These are phyloP conservation scores for Chlorella sp. DNA, from an alignment of 139 green algal genomes.

Conservation along the genomic window DNA sequence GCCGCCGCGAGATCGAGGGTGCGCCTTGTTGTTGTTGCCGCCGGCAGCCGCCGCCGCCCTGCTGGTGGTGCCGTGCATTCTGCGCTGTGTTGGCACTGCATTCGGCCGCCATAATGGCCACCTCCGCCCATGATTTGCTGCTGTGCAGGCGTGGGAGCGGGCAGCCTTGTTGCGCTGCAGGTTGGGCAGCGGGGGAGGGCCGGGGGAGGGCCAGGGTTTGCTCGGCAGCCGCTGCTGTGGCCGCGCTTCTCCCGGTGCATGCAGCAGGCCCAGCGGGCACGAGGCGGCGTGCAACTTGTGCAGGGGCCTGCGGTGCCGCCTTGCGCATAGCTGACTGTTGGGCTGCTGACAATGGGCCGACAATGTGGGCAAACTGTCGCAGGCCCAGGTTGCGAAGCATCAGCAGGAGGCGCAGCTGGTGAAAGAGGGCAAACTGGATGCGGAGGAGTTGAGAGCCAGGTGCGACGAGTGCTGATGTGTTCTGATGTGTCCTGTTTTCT, in stretches of 20 bases:
- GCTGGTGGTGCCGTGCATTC: not conserved
- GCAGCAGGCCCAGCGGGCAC: too few species aligned
- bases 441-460: constrained; percentile 26
- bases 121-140: not conserved
- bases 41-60: not conserved
- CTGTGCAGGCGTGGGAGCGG: constrained; percentile 60
- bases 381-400: constrained; percentile 74
- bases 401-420: constrained; percentile 64
- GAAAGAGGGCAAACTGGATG: constrained; percentile 46
- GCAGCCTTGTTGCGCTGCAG: constrained; percentile 70
- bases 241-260: too few species aligned
- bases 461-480: not conserved
- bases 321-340: too few species aligned
- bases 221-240: too few species aligned
- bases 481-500: not conserved
- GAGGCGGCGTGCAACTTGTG: too few species aligned
- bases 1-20: constrained; percentile 76
- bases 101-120: too few species aligned
- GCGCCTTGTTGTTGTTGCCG: not conserved
- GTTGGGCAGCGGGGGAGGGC: too few species aligned
- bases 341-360: too few species aligned
- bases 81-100: not conserved
- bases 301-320: too few species aligned
- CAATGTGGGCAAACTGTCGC: constrained; percentile 11
- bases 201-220: too few species aligned